phyloP scores from a whole-genome alignment of 306 rosid genomes.

The Fragaria nilgerrensis region DNA sequence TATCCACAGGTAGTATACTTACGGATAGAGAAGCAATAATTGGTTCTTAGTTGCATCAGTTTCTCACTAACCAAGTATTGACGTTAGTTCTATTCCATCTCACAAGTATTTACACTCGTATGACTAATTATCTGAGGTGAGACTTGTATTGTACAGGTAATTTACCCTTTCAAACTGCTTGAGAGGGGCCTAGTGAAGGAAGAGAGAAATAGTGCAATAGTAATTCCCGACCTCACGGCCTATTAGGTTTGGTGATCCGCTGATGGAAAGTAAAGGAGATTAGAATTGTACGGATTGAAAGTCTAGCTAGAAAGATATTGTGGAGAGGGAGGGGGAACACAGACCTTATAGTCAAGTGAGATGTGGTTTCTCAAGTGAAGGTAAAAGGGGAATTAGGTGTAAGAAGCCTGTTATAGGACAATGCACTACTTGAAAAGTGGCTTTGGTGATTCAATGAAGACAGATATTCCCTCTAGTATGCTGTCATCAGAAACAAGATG shows the following conservation, averaged over 20 bases:
- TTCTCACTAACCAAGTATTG: background rate
- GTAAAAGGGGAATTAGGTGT: background rate
- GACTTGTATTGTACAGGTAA: background rate
- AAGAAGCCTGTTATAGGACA: background rate
- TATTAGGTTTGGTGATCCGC: background rate
- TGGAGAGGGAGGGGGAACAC: background rate
- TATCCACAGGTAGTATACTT: background rate
- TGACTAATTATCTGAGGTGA: background rate
- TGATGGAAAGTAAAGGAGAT: background rate
- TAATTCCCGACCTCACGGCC: background rate
- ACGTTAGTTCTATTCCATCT: background rate
- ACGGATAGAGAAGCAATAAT: background rate
- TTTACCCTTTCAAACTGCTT: background rate
- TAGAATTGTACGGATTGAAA: background rate
- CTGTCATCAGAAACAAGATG: background rate
- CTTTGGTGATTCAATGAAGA: background rate
- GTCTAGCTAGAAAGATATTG: background rate
- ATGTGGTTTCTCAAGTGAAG: background rate
- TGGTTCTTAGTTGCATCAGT: background rate
- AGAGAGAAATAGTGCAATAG: background rate
- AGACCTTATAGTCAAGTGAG: background rate
- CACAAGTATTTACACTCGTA: background rate
- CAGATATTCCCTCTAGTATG: background rate
- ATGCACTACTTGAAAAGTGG: background rate
- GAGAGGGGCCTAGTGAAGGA: background rate